Base-by-base conservation (phyloP, 1,284 basidiomycete genomes). In the Trametes hirsuta region DNA sequence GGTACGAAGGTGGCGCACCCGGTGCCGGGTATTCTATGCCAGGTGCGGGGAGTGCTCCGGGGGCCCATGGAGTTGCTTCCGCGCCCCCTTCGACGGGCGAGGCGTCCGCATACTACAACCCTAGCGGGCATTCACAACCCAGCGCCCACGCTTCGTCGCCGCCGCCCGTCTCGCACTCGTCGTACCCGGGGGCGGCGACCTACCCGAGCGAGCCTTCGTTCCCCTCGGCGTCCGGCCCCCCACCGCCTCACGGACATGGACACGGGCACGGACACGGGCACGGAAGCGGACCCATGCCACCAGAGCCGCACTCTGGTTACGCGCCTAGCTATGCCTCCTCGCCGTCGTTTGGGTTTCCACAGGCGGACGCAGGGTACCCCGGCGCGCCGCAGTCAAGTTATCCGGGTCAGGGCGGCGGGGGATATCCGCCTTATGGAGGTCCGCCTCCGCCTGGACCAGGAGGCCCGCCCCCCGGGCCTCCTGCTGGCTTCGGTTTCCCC, bases 401-500 rank as follows among this genome's bases (percentile, higher is more conserved):
- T 35, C 62, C 63, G 15, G 66, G 64, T 6, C 56, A 61, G 22
- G 18, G 9, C 14, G 62, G 51, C 11, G 63, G 63, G 5, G 56
- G 49, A 14, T 61, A 58, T 35, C 50, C 61, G 41, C 60, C 64
- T 15, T 66, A 68, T 11, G 64, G 64, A 4, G 58, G 58, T 2
- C 58, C 65, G 0, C 63, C 63, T 8, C 60, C 61, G 4, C 64
- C 62, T 12, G 35, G 48, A 9, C 49, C 37, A 9, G 49, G 49
- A 8, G 39, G 49, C 3, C 49, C 49, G 4, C 48, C 36, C 4
- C 49, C 49, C 8, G 30, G 30, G 22, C 47, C 55, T 21, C 66
- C 68, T 11, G 62, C 54, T 9, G 64, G 66, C 14, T 64, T 64
- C 36, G 65, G 63, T 1, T 67, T 70, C 58, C 67, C 67, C 14